Base-by-base conservation (phyloP, 1,284 basidiomycete species). In the Agaricales sp. region DNA sequence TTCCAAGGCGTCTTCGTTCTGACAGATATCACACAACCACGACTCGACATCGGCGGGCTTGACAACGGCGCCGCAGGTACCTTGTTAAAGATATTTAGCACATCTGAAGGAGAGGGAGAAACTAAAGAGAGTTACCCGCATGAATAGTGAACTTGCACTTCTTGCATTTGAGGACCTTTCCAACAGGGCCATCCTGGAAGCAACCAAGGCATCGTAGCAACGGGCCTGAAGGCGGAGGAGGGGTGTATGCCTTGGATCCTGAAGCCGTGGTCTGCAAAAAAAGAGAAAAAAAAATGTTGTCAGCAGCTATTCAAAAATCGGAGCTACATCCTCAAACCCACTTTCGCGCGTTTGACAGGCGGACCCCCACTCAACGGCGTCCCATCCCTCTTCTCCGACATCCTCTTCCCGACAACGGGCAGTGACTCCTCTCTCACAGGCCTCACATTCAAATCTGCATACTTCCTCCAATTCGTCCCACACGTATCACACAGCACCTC, bases 1-100 rank as follows among this genome's bases (percentile, higher is more conserved):
- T 62, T 92, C 91, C 47, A 82, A 68, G 0, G 74, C 73, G 61
- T 84, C 82, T 57, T 85, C 81, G 59, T 93, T 93, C 56, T 80
- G 73, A 61, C 91, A 94, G 43, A 92, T 65, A 51, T 93, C 91
- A 61, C 91, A 94, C 25, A 79, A 67, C 91, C 92, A 94, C 1
- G 75, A 69, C 23, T 89, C 81, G 18, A 78, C 67, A 18, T 74
- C 63, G 3, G 74, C 68, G 35, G 81, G 74, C 47, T 85, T 77
- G 6, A 78, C 70, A 26, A 79, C 67, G 20, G 81, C 82, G 46
- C 91, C 91, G 57, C 82, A 84, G 21, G 74, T 74, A 57, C 77
- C 79, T 80, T 54, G 13, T 41, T 8, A 20, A 6, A 41, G 39
- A 20, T n/a, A 20, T n/a, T n/a, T n/a, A n/a, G n/a, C n/a, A n/a